Percentiles rank a stretch among this genome's conserved stretches.
Conservation (phyloP, 2,329 filamentous ascomycete species). For the Trichoderma sp. region DNA sequence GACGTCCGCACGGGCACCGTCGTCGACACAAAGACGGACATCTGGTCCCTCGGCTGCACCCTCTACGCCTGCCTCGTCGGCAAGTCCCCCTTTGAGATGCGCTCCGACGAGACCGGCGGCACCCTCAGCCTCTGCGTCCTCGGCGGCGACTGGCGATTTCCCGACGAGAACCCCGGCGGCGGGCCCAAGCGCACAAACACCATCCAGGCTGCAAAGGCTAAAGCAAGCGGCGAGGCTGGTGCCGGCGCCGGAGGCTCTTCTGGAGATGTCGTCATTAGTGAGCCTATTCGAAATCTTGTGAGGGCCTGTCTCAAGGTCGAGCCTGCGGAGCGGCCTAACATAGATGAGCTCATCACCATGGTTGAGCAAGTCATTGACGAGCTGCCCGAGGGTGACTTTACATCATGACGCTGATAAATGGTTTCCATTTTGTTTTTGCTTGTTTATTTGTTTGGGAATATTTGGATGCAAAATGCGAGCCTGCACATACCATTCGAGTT, state of each 20-base stretch:
- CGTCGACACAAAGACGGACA: constrained; percentile 95
- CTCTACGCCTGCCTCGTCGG: constrained; percentile 95
- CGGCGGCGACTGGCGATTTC: constrained; percentile 94
- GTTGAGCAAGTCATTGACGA: constrained; percentile 72
- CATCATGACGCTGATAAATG: constrained; percentile 22
- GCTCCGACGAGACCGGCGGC: constrained; percentile 93
- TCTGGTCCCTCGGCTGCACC: constrained; percentile 98
- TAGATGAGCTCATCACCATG: constrained; percentile 77
- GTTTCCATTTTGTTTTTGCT: neutral
- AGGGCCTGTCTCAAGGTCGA: constrained; percentile 84
- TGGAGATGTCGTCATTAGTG: constrained; percentile 63
- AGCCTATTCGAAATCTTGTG: constrained; percentile 83
- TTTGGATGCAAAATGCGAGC: constrained; percentile 6
- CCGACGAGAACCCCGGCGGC: constrained; percentile 73
- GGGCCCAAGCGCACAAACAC: constrained; percentile 45
- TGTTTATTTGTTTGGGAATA: neutral
- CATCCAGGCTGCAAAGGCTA: constrained; percentile 38
- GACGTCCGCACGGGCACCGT: constrained; percentile 92
- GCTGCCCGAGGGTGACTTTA: constrained; percentile 49
- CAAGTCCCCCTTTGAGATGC: constrained; percentile 94
- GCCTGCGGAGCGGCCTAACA: constrained; percentile 81
- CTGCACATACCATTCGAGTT: neutral
- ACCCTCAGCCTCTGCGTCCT: constrained; percentile 90
- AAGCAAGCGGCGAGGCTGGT: constrained; percentile 30
- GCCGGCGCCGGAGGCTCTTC: constrained; percentile 26